These are phyloP conservation scores for Eragrostis tef DNA, from an alignment of 202 grass and related monocot species.

Conservation along the genomic window DNA sequence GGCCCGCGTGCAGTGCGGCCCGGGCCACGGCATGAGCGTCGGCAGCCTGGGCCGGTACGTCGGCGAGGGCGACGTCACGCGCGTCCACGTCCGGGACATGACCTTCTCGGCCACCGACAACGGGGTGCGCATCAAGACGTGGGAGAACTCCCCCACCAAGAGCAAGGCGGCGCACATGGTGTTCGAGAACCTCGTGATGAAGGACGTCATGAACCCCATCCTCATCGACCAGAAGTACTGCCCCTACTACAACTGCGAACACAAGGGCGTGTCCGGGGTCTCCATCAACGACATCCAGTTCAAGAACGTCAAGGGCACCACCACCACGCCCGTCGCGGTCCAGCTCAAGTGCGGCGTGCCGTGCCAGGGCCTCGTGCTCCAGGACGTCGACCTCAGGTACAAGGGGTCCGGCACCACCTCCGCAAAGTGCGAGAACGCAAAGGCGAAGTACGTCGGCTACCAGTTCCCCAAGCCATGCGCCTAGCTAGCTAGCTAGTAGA, in stretches of 20 bases:
- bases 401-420: conserved; percentile 34
- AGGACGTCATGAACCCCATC: conserved; percentile 63
- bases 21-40: conserved; percentile 78
- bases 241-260: conserved; percentile 60
- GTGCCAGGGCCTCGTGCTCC: conserved; percentile 49
- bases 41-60: conserved; percentile 69
- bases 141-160: conserved; percentile 61
- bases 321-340: conserved; percentile 33
- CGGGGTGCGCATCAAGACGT: conserved; percentile 75
- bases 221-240: conserved; percentile 85
- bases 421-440: conserved; percentile 48
- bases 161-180: conserved; percentile 58
- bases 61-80: conserved; percentile 60
- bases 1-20: conserved; percentile 58
- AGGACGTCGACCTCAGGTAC: conserved; percentile 38
- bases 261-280: conserved; percentile 40
- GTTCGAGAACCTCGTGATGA: conserved; percentile 64
- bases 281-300: conserved; percentile 40
- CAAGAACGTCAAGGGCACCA: conserved; percentile 46
- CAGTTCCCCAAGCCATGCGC: conserved; percentile 46
- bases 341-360: conserved; percentile 47
- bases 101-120: conserved; percentile 57
- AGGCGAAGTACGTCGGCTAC: conserved; percentile 49
- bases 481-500: neutral
- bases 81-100: conserved; percentile 61